Percentiles rank a stretch among this genome's conserved stretches.
Evolutionary conservation across 129 eudicot genomes (phyloP).

Genomic region (Arctium minus): DNA sequence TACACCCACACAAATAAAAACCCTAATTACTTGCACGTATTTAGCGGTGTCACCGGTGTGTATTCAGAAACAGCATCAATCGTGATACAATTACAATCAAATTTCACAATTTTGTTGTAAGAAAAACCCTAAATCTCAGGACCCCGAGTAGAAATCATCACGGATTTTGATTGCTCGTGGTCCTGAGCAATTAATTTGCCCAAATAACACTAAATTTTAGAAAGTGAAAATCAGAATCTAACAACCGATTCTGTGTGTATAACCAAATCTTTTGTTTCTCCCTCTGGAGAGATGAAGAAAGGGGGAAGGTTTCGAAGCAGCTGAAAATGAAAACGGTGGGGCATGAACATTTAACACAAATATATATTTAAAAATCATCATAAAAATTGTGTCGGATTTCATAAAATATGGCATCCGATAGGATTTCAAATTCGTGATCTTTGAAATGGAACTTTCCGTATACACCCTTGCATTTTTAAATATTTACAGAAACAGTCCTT

Average conservation of each 20-base stretch:
- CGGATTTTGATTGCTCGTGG: constrained; percentile 20
- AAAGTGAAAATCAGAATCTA: background rate
- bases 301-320: background rate
- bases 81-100: background rate
- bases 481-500: background rate
- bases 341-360: background rate
- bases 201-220: background rate
- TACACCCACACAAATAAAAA: constrained; percentile 2
- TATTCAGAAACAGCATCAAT: background rate
- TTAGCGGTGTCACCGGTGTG: background rate
- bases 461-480: background rate
- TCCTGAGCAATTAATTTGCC: background rate
- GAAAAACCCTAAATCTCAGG: constrained; percentile 25
- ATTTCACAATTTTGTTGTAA: background rate
- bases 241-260: background rate
- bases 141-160: constrained; percentile 7
- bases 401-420: constrained; percentile 11
- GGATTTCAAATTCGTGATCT: background rate
- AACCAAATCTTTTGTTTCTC: constrained; percentile 6
- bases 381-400: background rate
- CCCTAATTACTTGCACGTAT: constrained; percentile 4
- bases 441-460: background rate
- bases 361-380: background rate
- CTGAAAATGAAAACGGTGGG: background rate
- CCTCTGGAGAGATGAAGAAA: constrained; percentile 4